These are phyloP conservation scores for Auxenochlorella protothecoides DNA, from an alignment of 139 green algal genomes.

Conservation along the genomic window DNA sequence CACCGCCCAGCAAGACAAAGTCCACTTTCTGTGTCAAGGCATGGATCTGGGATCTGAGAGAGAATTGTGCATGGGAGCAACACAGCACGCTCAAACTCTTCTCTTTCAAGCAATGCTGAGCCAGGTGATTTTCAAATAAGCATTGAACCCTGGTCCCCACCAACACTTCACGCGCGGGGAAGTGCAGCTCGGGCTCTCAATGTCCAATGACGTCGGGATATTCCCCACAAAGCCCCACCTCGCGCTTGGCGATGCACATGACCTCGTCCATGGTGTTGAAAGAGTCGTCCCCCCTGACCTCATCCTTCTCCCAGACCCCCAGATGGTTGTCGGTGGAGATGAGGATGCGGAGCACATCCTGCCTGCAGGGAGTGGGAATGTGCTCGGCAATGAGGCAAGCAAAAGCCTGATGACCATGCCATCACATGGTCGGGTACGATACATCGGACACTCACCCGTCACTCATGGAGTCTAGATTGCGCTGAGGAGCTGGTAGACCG, in stretches of 20 bases:
- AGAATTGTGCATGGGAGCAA: not conserved
- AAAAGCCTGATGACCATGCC: not conserved
- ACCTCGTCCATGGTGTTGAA: slow-evolving; percentile 91
- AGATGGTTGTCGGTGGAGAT: slow-evolving; percentile 95
- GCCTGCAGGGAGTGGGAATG: not conserved
- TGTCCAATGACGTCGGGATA: too few species aligned
- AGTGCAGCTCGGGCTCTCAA: too few species aligned
- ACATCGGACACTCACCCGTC: too few species aligned
- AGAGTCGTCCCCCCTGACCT: slow-evolving; percentile 81
- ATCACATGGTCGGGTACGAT: not conserved
- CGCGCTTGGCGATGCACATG: slow-evolving; percentile 38
- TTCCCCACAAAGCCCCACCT: not conserved
- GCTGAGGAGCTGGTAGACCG: too few species aligned
- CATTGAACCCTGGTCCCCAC: too few species aligned
- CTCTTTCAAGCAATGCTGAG: too few species aligned
- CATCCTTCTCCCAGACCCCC: slow-evolving; percentile 91
- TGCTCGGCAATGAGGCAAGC: not conserved
- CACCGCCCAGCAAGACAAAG: slow-evolving; percentile 85
- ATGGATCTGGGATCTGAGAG: not conserved
- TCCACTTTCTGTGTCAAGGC: slow-evolving; percentile 51
- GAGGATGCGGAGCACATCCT: slow-evolving; percentile 62
- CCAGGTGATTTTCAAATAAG: too few species aligned
- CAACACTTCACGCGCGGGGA: too few species aligned
- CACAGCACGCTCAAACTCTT: not conserved
- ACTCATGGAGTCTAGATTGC: too few species aligned